Evolutionary conservation across 352 stramenopile genomes (phyloP), one percentile per base, ranked within the genome.

Genomic region (Phytophthora parvispora): DNA sequence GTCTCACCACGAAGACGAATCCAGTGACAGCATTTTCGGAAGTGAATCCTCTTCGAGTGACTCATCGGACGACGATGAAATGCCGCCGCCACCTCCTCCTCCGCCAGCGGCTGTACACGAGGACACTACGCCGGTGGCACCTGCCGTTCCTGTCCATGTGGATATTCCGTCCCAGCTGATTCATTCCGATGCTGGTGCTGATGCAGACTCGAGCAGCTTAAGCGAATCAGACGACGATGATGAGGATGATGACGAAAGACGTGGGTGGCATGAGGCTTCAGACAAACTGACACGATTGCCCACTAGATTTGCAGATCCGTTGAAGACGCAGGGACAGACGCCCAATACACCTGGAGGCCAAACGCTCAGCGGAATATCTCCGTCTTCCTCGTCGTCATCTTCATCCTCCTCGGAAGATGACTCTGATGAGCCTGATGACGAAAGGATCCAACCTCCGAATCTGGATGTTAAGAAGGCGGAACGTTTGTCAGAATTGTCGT

Each of bases 21-120:
- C 89, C 3, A 95, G 87, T 45, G 89, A 97, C 74, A 95, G 86
- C 61, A 94, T 97, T 28, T 92, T 95, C 67, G 89, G 86, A 42
- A 95, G 88, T 53, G 87, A 94, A 6, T 93, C 74, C 47, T 81
- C 81, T 8, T 78, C 76, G 6, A 74, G 69, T 29, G 69, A 76
- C 31, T 88, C 69, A 4, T 84, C 75, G 18, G 81, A 83, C 16
- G 77, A 87, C 9, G 81, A 89, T n/a, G 78, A 75, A 27, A 70
- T 73, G 40, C 79, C 81, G 20, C 81, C 82, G 60, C 80, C 79
- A 53, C 82, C 82, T 4, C 82, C 81, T 5, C 79, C 82, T 40
- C 74, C 77, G 31, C 71, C 71, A 12, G 69, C 70, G 34, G 36
- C 61, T 45, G 51, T 68, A n/a, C 68, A 70, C 24, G 55, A 67